Percentiles rank a stretch among this genome's conserved stretches.
phyloP scores from a whole-genome alignment of 192 early-diverging fungal genomes.

The Coemansia sp. region DNA sequence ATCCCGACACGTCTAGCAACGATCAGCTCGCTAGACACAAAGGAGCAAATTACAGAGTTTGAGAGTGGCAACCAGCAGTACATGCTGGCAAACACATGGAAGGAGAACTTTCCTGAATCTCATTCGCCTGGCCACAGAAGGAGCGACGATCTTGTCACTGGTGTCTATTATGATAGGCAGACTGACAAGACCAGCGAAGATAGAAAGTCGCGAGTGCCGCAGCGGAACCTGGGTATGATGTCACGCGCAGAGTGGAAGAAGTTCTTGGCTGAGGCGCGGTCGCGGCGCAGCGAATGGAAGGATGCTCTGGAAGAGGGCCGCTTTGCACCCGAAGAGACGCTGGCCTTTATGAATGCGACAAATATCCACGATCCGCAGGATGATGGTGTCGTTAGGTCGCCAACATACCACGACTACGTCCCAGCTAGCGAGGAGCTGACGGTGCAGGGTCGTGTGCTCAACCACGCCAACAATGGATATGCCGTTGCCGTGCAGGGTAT shows the following conservation, averaged over 20 bases:
- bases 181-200: neutral
- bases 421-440: slow-evolving; percentile 33
- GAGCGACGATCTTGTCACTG: too few relatives aligned
- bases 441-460: slow-evolving; percentile 67
- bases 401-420: slow-evolving; percentile 56
- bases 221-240: slow-evolving; percentile 60
- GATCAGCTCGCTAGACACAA: slow-evolving; percentile 61
- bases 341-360: slow-evolving; percentile 47
- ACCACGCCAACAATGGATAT: slow-evolving; percentile 39
- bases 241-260: slow-evolving; percentile 58
- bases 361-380: slow-evolving; percentile 16
- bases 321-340: slow-evolving; percentile 33
- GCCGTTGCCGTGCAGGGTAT: slow-evolving; percentile 68
- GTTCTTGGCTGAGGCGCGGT: slow-evolving; percentile 56
- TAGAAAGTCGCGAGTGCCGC: slow-evolving; percentile 6
- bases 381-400: slow-evolving; percentile 50
- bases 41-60: slow-evolving; percentile 69
- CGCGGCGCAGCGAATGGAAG: slow-evolving; percentile 57
- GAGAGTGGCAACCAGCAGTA: slow-evolving; percentile 60
- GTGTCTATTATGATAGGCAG: neutral
- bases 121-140: slow-evolving; percentile 37
- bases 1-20: slow-evolving; percentile 57
- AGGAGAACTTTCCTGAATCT: slow-evolving; percentile 69
- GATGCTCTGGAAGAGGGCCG: slow-evolving; percentile 41
- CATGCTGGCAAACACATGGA: slow-evolving; percentile 62